phyloP scores from a whole-genome alignment of 2,329 filamentous ascomycete genomes.

The Colletotrichum brevisporum region DNA sequence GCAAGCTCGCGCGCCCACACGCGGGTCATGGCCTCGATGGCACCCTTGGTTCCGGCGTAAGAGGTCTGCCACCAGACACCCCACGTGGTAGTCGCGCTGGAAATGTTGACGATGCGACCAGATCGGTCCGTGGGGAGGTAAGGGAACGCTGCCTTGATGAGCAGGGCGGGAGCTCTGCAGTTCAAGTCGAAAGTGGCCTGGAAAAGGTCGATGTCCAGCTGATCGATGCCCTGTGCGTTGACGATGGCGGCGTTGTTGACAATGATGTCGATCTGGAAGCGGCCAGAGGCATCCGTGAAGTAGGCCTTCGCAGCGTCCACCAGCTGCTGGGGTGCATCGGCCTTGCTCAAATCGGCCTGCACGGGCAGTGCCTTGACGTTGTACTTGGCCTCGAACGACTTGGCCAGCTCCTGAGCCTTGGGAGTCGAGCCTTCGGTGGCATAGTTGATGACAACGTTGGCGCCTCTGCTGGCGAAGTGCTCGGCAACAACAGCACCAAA shows the following conservation, averaged over 20 bases:
- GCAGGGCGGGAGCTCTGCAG: constrained; percentile 83
- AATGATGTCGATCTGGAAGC: constrained; percentile 82
- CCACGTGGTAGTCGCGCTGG: constrained; percentile 54
- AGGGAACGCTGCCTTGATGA: constrained; percentile 79
- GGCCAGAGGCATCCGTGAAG: constrained; percentile 63
- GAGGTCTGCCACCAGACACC: constrained; percentile 43
- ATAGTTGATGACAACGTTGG: constrained; percentile 79
- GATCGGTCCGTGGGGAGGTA: constrained; percentile 79
- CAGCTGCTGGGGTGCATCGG: constrained; percentile 71
- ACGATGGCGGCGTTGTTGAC: constrained; percentile 87
- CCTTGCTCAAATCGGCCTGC: constrained; percentile 79
- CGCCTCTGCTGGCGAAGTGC: constrained; percentile 80
- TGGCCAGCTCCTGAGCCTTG: constrained; percentile 57
- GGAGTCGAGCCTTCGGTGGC: constrained; percentile 61
- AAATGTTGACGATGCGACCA: constrained; percentile 68
- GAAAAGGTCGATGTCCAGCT: constrained; percentile 69
- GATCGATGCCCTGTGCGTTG: constrained; percentile 71
- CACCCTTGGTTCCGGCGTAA: constrained; percentile 71
- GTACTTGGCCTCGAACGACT: constrained; percentile 63
- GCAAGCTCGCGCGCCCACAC: constrained; percentile 71
- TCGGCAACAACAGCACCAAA: constrained; percentile 76
- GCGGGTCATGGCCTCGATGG: constrained; percentile 71
- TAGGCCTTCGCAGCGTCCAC: constrained; percentile 71
- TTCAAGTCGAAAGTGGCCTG: constrained; percentile 82
- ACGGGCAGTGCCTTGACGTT: constrained; percentile 71